These are phyloP conservation scores for Pistacia atlantica DNA, from an alignment of 345 rosid genomes.

Conservation along the genomic window DNA sequence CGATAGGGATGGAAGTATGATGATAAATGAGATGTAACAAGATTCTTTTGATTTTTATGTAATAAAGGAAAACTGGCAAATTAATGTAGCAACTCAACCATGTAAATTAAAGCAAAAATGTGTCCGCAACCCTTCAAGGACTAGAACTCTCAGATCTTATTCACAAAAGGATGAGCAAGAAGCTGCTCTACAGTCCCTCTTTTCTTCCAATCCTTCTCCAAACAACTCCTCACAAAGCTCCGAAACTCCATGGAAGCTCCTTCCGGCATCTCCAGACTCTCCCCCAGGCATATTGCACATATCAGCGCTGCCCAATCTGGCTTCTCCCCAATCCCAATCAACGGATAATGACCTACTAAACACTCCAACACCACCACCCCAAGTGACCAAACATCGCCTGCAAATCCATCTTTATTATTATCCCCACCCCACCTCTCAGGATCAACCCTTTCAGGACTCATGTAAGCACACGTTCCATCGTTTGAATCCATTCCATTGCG, in stretches of 20 bases:
- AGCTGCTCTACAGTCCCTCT: constrained; percentile 59
- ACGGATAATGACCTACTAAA: constrained; percentile 49
- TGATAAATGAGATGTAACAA: no score
- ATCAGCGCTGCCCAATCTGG: constrained; percentile 64
- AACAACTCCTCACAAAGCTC: constrained; percentile 33
- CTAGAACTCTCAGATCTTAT: neutral
- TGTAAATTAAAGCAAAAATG: constrained; percentile 10
- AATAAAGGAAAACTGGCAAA: no score
- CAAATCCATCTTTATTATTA: constrained; percentile 38
- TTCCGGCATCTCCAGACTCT: constrained; percentile 40
- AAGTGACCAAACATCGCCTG: constrained; percentile 66
- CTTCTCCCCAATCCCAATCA: constrained; percentile 51
- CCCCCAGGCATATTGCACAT: constrained; percentile 56
- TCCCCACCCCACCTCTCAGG: constrained; percentile 53
- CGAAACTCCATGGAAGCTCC: constrained; percentile 46
- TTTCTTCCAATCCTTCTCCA: constrained; percentile 68
- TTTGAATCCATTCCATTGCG: constrained; percentile 19
- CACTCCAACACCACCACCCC: constrained; percentile 64
- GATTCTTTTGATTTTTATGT: no score
- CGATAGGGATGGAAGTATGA: no score
- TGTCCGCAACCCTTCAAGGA: neutral
- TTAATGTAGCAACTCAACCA: neutral
- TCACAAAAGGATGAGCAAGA: constrained; percentile 56
- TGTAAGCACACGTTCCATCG: constrained; percentile 70
- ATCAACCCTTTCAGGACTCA: constrained; percentile 74